phyloP scores from a whole-genome alignment of 768 basidiomycete species.

The Mycena polygramma region DNA sequence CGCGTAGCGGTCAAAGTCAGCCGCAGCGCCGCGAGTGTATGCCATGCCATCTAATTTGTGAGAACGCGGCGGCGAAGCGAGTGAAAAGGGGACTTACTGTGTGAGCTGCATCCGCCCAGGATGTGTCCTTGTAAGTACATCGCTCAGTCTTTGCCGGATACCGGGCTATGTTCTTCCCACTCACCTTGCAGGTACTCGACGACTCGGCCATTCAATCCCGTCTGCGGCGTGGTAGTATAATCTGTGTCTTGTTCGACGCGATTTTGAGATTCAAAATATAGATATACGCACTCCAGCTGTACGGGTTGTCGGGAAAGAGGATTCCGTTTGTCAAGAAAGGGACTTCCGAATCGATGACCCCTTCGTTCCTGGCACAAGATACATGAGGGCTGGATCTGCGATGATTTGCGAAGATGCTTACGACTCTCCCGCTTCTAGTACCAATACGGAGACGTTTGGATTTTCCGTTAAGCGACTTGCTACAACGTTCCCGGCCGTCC shows the following conservation, averaged over 20 bases:
- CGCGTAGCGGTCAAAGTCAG: slow-evolving; percentile 46
- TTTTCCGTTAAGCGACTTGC: slow-evolving; percentile 17
- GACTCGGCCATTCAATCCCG: slow-evolving; percentile 12
- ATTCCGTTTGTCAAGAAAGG: slow-evolving; percentile 3
- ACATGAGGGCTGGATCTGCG: slow-evolving; percentile 1
- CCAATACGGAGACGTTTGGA: slow-evolving; percentile 6
- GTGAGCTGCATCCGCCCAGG: slow-evolving; percentile 15
- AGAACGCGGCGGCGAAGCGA: neutral
- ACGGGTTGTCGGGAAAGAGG: slow-evolving; percentile 2
- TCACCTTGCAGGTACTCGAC: slow-evolving; percentile 13
- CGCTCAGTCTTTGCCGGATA: slow-evolving; percentile 3
- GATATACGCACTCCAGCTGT: slow-evolving; percentile 28
- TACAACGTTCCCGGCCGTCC: slow-evolving; percentile 1
- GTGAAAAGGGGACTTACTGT: slow-evolving; percentile 16
- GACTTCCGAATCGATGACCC: slow-evolving; percentile 9
- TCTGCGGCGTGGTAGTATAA: slow-evolving; percentile 25
- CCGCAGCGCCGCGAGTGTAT: slow-evolving; percentile 46
- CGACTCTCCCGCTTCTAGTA: slow-evolving; percentile 24
- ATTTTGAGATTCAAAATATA: neutral
- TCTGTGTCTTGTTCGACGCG: neutral
- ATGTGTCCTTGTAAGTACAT: slow-evolving; percentile 15
- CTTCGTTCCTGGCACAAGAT: slow-evolving; percentile 2
- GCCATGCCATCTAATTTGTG: slow-evolving; percentile 17
- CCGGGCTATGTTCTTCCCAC: neutral
- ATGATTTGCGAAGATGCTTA: slow-evolving; percentile 4